Evolutionary conservation across 2,329 filamentous ascomycete species (phyloP), one percentile per base, ranked within the genome.

Genomic region (Laburnicola sp.): DNA sequence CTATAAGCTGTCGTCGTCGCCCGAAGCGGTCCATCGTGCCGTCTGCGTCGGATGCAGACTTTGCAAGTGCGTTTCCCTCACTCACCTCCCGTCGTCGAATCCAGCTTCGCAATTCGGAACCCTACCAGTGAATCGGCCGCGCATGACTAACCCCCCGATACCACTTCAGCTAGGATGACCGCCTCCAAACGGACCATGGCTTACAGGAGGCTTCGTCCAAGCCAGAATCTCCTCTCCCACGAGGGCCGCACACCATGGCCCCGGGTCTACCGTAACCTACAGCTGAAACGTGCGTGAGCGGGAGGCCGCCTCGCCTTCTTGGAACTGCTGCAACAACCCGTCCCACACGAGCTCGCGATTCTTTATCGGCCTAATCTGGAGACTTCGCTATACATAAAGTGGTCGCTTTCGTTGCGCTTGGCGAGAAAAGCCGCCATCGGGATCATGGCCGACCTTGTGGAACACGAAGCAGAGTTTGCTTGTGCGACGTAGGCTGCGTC

Each of bases 221-320:
- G 42, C 56, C 52, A 45, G 52, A 49, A 45, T 53, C 31, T 28
- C 36, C 38, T 40, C 36, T 42, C 27, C 56, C 58, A 63, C 65
- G 57, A 61, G 58, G 58, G 48, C 36, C 48, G 57, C 50, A 45
- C 58, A 52, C 67, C 68, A 66, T 64, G 59, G 58, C 53, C 51
- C 36, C 56, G 67, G 66, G 63, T 63, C 53, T 37, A 57, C 44
- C 48, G 53, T 60, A 53, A 53, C 53, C 54, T 51, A 46, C 58
- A 60, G 54, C 58, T 65, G 63, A 66, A 69, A 68, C 65, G 59
- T 63, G 56, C 57, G 54, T 57, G 49, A 26, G 38, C 36, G 32
- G 47, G 35, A 28, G 44, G 23, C 38, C 26, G 51, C 46, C 43
- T 40, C 41, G 45, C 50, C 39, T 50, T 37, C 10, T 34, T 51